Evolutionary conservation across 2,329 filamentous ascomycete species (phyloP).

Genomic region (Monosporascus sp.): DNA sequence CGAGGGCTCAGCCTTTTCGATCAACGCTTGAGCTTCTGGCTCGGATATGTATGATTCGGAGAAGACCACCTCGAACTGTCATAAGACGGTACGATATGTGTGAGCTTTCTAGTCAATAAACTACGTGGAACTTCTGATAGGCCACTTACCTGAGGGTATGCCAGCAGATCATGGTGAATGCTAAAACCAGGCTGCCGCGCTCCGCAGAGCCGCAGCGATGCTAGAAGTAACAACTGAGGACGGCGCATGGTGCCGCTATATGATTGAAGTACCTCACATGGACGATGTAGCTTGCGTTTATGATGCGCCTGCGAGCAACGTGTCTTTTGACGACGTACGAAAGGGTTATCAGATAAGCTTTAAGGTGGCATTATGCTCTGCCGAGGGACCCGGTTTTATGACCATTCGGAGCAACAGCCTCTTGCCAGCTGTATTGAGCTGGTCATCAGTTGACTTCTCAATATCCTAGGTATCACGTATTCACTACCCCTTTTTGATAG

Average conservation of each 20-base stretch:
- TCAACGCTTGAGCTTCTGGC: constrained; percentile 57
- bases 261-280: constrained; percentile 28
- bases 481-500: no score
- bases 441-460: background rate
- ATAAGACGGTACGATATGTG: background rate
- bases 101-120: no score
- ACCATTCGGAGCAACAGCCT: background rate
- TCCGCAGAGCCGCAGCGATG: constrained; percentile 35
- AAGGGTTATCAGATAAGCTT: no score
- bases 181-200: constrained; percentile 62
- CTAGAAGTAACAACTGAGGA: constrained; percentile 37
- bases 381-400: no score
- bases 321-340: no score
- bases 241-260: constrained; percentile 44
- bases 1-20: constrained; percentile 43
- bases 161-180: constrained; percentile 81
- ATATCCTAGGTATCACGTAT: background rate
- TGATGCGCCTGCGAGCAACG: no score
- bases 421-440: background rate
- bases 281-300: constrained; percentile 3
- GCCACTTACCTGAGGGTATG: constrained; percentile 70
- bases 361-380: no score
- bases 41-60: constrained; percentile 67
- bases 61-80: constrained; percentile 75
- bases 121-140: background rate